Percentiles rank a stretch among this genome's conserved stretches.
These are phyloP conservation scores for Mycena kentingensis DNA, from an alignment of 768 basidiomycete species.

Conservation along the genomic window DNA sequence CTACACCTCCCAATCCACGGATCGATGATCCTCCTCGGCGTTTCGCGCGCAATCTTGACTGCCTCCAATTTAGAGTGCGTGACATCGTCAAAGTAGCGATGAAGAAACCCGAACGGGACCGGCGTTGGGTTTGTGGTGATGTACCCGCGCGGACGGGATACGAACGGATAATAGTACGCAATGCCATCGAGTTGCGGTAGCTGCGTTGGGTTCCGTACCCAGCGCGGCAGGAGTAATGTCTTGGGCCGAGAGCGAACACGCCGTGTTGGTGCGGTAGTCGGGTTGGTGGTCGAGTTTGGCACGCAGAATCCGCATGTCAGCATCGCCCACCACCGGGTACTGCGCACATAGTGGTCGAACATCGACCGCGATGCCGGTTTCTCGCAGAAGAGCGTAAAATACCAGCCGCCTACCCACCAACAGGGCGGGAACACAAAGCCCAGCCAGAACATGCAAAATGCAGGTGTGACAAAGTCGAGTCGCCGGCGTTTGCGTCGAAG, in stretches of 20 bases:
- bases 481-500: slow-evolving; percentile 14
- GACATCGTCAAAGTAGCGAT: slow-evolving; percentile 13
- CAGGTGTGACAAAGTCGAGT: slow-evolving; percentile 18
- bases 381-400: slow-evolving; percentile 21
- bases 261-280: too few relatives aligned
- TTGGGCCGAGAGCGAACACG: too few relatives aligned
- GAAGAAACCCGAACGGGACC: slow-evolving; percentile 7
- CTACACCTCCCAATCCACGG: slow-evolving; percentile 23
- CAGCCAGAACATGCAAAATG: slow-evolving; percentile 23
- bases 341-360: slow-evolving; percentile 20
- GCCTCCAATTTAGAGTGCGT: slow-evolving; percentile 14
- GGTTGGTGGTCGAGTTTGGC: too few relatives aligned
- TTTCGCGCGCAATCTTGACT: slow-evolving; percentile 15
- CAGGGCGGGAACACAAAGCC: slow-evolving; percentile 21
- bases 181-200: slow-evolving; percentile 18
- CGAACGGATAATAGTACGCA: slow-evolving; percentile 25
- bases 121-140: slow-evolving; percentile 12
- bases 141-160: slow-evolving; percentile 20
- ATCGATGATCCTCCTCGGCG: slow-evolving; percentile 20
- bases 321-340: slow-evolving; percentile 19
- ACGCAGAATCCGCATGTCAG: slow-evolving; percentile 10
- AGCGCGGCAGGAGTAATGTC: slow-evolving; percentile 19
- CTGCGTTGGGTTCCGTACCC: slow-evolving; percentile 16
- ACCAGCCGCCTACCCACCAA: slow-evolving; percentile 25
- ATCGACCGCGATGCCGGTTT: slow-evolving; percentile 16